These are phyloP conservation scores for Mycena filopes DNA, from an alignment of 768 basidiomycete genomes.

Conservation along the genomic window DNA sequence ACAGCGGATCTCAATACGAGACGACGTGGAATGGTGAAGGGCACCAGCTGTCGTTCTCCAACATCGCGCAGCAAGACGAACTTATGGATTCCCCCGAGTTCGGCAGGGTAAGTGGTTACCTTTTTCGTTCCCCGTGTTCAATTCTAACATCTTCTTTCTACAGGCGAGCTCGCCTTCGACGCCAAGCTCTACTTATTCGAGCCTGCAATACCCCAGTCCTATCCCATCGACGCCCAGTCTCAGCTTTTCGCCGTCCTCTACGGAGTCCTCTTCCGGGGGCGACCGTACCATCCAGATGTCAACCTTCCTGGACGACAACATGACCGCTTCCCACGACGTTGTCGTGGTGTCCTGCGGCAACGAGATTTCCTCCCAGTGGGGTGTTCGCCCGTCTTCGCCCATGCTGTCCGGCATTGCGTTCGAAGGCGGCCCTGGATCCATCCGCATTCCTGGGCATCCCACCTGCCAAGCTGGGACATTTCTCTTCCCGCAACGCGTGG, in stretches of 20 bases:
- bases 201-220: slow-evolving; percentile 42
- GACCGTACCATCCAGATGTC: slow-evolving; percentile 69
- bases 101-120: slow-evolving; percentile 10
- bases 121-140: background rate
- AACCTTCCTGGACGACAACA: slow-evolving; percentile 58
- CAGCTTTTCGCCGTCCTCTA: slow-evolving; percentile 68
- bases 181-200: slow-evolving; percentile 23
- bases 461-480: background rate
- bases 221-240: slow-evolving; percentile 68
- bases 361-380: slow-evolving; percentile 27
- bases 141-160: background rate
- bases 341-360: slow-evolving; percentile 13
- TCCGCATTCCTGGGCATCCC: background rate
- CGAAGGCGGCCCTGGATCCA: slow-evolving; percentile 13
- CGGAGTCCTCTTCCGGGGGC: slow-evolving; percentile 64
- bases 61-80: slow-evolving; percentile 31
- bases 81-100: slow-evolving; percentile 27
- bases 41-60: slow-evolving; percentile 28
- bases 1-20: slow-evolving; percentile 7
- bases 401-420: slow-evolving; percentile 29
- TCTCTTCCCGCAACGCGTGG: background rate
- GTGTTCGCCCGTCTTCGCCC: background rate
- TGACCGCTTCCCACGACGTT: slow-evolving; percentile 32
- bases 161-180: slow-evolving; percentile 20
- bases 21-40: slow-evolving; percentile 23